Evolutionary conservation across 2,329 filamentous ascomycete species (phyloP), one percentile per base, ranked within the genome.

Genomic region (Cadophora luteo-olivacea): DNA sequence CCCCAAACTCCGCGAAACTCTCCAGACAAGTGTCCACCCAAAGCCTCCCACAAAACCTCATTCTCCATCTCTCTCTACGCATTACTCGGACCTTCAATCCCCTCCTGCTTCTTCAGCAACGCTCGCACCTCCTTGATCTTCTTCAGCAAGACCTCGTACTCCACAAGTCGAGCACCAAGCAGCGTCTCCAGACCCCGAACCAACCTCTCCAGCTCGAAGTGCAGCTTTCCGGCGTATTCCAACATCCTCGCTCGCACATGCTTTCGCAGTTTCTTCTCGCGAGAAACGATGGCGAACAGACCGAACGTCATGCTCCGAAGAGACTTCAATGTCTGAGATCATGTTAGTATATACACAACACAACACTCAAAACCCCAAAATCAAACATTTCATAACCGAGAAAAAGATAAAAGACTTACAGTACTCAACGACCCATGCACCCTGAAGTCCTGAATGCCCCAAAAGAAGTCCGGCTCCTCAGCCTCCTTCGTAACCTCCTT

Each of bases 131-230:
- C 38, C 38, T 51, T 48, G n/a, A 49, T 48, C 29, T 49, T 49
- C 45, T 49, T 45, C 41, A 45, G 16, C 41, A 45, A 16, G 16
- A 45, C n/a, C 45, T 49, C 45, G 22, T 22, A 49, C 19, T 61
- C 45, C 24, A 48, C 24, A 5, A 48, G 38, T 12, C 45, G 14
- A n/a, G 1, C 24, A 9, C 22, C 24, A n/a, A 9, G 38, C 11
- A 5, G 8, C 22, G 16, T 22, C 19, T 62, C 60, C 3, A 62
- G 12, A 11, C 60, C 60, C 11, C 29, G 24, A 22, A n/a, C 41
- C n/a, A 62, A n/a, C 24, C 48, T 41, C 41, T 62, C 60, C 24
- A 51, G 29, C n/a, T 25, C 60, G n/a, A 22, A 62, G 25, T 62
- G 60, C 16, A 62, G n/a, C 22, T 62, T 62, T n/a, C 41, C 60